Conservation (phyloP, 177 flowering plant genomes). For the Tripterygium wilfordii region DNA sequence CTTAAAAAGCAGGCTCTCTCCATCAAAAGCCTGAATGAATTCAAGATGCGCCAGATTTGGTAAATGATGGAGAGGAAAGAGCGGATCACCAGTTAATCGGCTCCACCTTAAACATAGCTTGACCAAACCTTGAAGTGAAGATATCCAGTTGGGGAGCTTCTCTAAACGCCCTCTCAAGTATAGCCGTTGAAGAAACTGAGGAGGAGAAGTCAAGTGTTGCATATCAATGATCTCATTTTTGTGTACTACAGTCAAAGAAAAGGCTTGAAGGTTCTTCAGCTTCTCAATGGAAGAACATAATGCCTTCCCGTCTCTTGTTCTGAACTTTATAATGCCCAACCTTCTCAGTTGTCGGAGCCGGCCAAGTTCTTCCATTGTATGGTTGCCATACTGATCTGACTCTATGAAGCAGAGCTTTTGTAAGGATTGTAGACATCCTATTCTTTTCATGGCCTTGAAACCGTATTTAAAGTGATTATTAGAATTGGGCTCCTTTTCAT, state of each 20-base stretch:
- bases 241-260: conserved; percentile 3
- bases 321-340: conserved; percentile 17
- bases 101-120: conserved; percentile 13
- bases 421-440: no score
- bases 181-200: no score
- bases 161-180: conserved; percentile 19
- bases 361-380: not conserved
- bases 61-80: no score
- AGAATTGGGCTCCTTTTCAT: no score
- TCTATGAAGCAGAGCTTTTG: no score
- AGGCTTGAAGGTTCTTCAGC: no score
- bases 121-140: conserved; percentile 10
- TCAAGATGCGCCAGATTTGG: conserved; percentile 21
- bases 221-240: conserved; percentile 17
- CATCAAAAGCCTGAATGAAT: conserved; percentile 16
- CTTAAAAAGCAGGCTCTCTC: conserved; percentile 15
- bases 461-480: no score
- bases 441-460: no score
- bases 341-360: conserved; percentile 12
- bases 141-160: conserved; percentile 19
- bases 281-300: conserved; percentile 19
- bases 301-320: conserved; percentile 9
- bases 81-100: no score
- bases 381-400: no score
- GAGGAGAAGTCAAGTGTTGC: no score